Conservation (phyloP, 2,329 filamentous ascomycete genomes). For the Arthrobotrys conoides region DNA sequence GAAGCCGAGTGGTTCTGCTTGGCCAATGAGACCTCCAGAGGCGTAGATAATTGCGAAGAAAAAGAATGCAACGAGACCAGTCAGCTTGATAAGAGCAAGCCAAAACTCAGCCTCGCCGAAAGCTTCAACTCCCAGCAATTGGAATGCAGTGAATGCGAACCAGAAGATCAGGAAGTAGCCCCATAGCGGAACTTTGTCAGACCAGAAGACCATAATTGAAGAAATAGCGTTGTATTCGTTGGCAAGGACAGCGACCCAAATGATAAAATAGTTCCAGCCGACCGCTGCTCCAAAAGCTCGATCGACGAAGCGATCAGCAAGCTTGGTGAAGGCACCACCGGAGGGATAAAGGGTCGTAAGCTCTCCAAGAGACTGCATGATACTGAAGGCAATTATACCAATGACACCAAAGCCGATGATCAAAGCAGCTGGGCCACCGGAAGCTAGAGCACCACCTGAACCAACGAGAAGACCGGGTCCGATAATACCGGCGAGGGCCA, state of each 20-base stretch:
- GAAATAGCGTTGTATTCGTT: slow-evolving; percentile 81
- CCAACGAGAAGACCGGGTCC: slow-evolving; percentile 81
- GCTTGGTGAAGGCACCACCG: slow-evolving; percentile 81
- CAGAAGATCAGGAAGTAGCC: slow-evolving; percentile 81
- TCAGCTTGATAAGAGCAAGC: slow-evolving; percentile 82
- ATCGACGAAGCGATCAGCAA: slow-evolving; percentile 81
- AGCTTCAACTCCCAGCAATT: slow-evolving; percentile 79
- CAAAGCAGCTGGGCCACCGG: slow-evolving; percentile 79
- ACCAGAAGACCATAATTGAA: slow-evolving; percentile 83
- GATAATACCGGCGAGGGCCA: slow-evolving; percentile 69
- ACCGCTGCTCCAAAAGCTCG: slow-evolving; percentile 81
- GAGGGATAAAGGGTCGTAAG: slow-evolving; percentile 85
- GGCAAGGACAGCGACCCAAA: slow-evolving; percentile 80
- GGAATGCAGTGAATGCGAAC: slow-evolving; percentile 77
- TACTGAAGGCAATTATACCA: slow-evolving; percentile 75
- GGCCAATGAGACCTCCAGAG: slow-evolving; percentile 77
- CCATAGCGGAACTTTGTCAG: slow-evolving; percentile 73
- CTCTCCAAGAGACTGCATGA: slow-evolving; percentile 72
- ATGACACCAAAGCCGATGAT: slow-evolving; percentile 81
- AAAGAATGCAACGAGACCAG: slow-evolving; percentile 81
- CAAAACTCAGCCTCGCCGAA: slow-evolving; percentile 86
- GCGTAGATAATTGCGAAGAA: slow-evolving; percentile 82
- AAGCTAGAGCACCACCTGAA: slow-evolving; percentile 77
- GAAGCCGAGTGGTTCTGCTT: slow-evolving; percentile 75
- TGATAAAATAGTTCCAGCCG: slow-evolving; percentile 89